Percentiles rank a stretch among this genome's conserved stretches.
These are phyloP conservation scores for Aurinia saxatilis DNA, from an alignment of 345 rosid genomes.

Conservation along the genomic window DNA sequence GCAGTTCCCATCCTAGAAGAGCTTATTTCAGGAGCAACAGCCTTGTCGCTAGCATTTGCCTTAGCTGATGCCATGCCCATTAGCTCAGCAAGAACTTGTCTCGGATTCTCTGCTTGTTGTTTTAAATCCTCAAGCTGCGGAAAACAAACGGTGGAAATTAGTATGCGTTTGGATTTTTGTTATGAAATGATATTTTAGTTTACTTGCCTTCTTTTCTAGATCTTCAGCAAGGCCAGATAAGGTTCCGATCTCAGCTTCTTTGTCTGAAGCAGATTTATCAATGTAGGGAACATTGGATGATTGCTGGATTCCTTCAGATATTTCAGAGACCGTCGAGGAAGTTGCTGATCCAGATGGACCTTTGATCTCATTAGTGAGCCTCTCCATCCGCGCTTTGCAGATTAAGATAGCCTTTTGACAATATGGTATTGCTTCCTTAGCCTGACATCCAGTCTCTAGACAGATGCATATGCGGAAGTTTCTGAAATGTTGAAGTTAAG, in stretches of 20 bases:
- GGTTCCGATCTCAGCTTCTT: conserved; percentile 67
- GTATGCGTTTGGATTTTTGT: neutral
- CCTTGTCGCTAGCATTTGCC: conserved; percentile 37
- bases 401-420: conserved; percentile 73
- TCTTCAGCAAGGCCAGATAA: conserved; percentile 64
- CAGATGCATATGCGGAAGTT: conserved; percentile 84
- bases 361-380: conserved; percentile 53
- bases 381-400: conserved; percentile 62
- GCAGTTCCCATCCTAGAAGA: conserved; percentile 56
- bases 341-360: conserved; percentile 38
- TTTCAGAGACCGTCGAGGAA: conserved; percentile 43
- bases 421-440: conserved; percentile 70
- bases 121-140: conserved; percentile 93
- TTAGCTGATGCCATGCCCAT: conserved; percentile 57
- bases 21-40: conserved; percentile 31
- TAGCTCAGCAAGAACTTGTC: conserved; percentile 62
- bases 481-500: conserved; percentile 56
- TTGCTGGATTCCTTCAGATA: conserved; percentile 47
- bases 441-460: conserved; percentile 72
- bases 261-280: conserved; percentile 42
- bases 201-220: conserved; percentile 78
- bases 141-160: conserved; percentile 2
- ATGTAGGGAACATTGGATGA: conserved; percentile 44
- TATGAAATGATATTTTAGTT: neutral
- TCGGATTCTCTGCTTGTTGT: conserved; percentile 56